These are phyloP conservation scores for Parmelia sp. DNA, from an alignment of 495 filamentous ascomycete species.

Conservation along the genomic window DNA sequence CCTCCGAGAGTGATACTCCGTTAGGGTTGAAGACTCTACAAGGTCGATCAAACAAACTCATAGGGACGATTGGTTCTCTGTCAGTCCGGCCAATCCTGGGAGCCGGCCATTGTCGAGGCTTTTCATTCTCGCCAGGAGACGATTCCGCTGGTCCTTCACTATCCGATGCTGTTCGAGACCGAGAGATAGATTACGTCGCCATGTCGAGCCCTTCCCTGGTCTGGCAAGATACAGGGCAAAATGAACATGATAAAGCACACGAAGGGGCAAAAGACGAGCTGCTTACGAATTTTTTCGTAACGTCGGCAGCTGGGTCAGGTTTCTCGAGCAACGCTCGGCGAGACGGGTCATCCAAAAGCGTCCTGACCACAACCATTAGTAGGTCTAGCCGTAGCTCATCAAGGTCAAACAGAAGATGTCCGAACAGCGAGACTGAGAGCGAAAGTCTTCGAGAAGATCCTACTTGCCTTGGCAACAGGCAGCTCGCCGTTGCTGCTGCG, in stretches of 20 bases:
- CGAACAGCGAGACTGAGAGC: background rate
- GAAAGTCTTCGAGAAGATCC: background rate
- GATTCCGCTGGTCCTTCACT: background rate
- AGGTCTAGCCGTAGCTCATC: slow-evolving; percentile 11
- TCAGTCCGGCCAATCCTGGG: background rate
- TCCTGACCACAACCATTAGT: background rate
- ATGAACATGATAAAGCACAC: background rate
- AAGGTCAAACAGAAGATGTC: background rate
- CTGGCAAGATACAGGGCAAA: background rate
- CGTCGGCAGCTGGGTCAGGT: background rate
- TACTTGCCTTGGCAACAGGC: background rate
- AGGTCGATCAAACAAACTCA: background rate
- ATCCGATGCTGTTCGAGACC: background rate
- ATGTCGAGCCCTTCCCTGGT: background rate
- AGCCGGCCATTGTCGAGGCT: slow-evolving; percentile 4
- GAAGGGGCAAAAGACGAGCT: background rate
- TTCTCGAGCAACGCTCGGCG: background rate
- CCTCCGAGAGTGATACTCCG: background rate
- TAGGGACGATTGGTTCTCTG: background rate
- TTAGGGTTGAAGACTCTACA: background rate
- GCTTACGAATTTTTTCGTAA: background rate
- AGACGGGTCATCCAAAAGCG: slow-evolving; percentile 1
- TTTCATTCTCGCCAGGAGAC: slow-evolving; percentile 11
- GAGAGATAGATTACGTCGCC: background rate
- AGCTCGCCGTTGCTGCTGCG: slow-evolving; percentile 9